Evolutionary conservation across 768 basidiomycete species (phyloP).

Genomic region (Lentinula boryana): DNA sequence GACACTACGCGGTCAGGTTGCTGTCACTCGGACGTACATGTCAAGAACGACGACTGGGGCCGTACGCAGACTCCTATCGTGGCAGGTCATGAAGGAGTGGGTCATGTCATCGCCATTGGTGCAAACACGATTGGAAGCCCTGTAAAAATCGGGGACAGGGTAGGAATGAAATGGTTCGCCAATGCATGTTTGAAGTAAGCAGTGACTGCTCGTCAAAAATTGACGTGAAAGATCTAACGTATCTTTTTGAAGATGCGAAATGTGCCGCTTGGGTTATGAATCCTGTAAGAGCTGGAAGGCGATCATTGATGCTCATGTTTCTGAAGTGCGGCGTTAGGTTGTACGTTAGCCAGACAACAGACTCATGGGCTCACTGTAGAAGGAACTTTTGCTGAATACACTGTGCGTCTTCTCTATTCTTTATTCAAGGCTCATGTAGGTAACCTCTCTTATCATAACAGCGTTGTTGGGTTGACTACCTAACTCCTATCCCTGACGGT

Average conservation of each 20-base stretch:
- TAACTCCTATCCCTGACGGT: slow-evolving; percentile 70
- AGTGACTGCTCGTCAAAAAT: not conserved
- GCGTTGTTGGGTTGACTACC: slow-evolving; percentile 59
- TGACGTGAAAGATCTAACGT: not conserved
- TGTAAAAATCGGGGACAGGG: slow-evolving; percentile 68
- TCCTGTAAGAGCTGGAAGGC: slow-evolving; percentile 16
- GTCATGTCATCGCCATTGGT: slow-evolving; percentile 72
- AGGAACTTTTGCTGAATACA: slow-evolving; percentile 68
- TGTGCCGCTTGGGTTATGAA: slow-evolving; percentile 65
- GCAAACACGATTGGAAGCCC: slow-evolving; percentile 38
- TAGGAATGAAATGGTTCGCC: slow-evolving; percentile 72
- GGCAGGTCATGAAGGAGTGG: slow-evolving; percentile 80
- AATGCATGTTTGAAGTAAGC: slow-evolving; percentile 31
- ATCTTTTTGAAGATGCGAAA: slow-evolving; percentile 44
- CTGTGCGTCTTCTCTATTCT: slow-evolving; percentile 25
- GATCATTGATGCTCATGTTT: not conserved
- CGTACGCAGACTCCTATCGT: slow-evolving; percentile 50
- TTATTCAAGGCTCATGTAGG: not conserved
- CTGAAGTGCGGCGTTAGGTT: slow-evolving; percentile 29
- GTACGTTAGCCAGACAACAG: slow-evolving; percentile 31
- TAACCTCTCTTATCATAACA: slow-evolving; percentile 12
- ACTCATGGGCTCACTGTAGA: slow-evolving; percentile 60
- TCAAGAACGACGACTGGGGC: slow-evolving; percentile 65
- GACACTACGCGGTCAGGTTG: slow-evolving; percentile 18
- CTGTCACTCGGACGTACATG: slow-evolving; percentile 76